Percentiles rank a stretch among this genome's conserved stretches.
phyloP scores from a whole-genome alignment of 805 yeast genomes.

The Maudiozyma barnettii region DNA sequence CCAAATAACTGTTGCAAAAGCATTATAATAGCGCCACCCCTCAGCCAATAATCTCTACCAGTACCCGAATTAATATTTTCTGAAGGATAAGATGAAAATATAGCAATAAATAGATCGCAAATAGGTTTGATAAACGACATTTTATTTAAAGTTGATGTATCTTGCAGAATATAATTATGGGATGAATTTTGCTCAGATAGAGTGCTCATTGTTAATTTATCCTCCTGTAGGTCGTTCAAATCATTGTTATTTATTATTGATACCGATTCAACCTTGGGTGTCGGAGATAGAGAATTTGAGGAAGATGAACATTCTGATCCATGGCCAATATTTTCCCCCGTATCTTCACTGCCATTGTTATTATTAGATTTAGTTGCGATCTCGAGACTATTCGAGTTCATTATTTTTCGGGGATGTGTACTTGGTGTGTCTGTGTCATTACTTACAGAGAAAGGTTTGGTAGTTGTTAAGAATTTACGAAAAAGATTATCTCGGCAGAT shows the following conservation, averaged over 20 bases:
- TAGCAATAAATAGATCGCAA: slow-evolving; percentile 59
- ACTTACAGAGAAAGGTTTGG: slow-evolving; percentile 7
- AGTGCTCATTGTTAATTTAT: too few species aligned
- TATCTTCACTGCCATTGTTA: background rate
- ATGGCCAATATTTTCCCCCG: background rate
- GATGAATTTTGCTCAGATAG: too few species aligned
- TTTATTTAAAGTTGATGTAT: slow-evolving; percentile 4
- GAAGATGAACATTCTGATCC: background rate
- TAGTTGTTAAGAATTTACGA: slow-evolving; percentile 57
- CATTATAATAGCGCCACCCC: slow-evolving; percentile 76
- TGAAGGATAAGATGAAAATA: slow-evolving; percentile 44
- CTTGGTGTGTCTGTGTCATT: background rate
- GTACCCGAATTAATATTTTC: background rate
- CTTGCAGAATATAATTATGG: background rate
- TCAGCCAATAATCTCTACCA: slow-evolving; percentile 42
- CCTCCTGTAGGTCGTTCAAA: too few species aligned
- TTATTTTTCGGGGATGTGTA: background rate
- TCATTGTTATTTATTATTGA: too few species aligned
- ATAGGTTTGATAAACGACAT: slow-evolving; percentile 68
- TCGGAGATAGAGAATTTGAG: too few species aligned
- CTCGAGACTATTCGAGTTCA: background rate
- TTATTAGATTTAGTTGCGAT: background rate
- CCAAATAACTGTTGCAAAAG: slow-evolving; percentile 81
- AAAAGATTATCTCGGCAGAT: slow-evolving; percentile 69
- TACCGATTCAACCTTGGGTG: too few species aligned